These are phyloP conservation scores for Talaromyces liani DNA, from an alignment of 495 filamentous ascomycete species.

Conservation along the genomic window DNA sequence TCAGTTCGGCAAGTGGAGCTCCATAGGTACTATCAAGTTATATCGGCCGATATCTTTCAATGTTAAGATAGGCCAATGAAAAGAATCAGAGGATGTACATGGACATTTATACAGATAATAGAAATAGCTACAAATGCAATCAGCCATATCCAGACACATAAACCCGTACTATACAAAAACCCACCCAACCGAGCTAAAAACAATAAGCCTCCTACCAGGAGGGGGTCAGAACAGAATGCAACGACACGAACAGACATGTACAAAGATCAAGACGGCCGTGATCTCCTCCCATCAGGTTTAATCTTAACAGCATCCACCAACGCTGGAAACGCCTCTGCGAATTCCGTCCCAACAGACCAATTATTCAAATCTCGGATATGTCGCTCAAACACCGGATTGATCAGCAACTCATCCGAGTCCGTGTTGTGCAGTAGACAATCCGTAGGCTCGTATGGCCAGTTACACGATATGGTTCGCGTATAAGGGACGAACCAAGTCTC, in stretches of 20 bases:
- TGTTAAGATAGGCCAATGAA: neutral
- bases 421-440: conserved; percentile 50
- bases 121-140: neutral
- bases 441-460: conserved; percentile 69
- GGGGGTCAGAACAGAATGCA: neutral
- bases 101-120: neutral
- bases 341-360: conserved; percentile 69
- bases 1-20: conserved; percentile 2
- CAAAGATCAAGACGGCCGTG: neutral
- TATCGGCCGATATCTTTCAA: neutral
- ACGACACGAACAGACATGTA: neutral
- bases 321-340: conserved; percentile 54
- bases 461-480: conserved; percentile 61
- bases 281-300: conserved; percentile 17
- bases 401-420: conserved; percentile 52
- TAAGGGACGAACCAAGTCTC: conserved; percentile 77
- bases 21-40: neutral
- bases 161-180: neutral
- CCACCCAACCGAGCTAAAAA: neutral
- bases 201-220: neutral
- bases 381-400: conserved; percentile 74
- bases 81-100: neutral
- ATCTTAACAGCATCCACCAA: conserved; percentile 49
- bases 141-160: neutral
- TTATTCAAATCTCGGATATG: conserved; percentile 62